These are phyloP conservation scores for Phyllosticta paracitricarpa DNA, from an alignment of 2,329 filamentous ascomycete genomes.

Conservation along the genomic window DNA sequence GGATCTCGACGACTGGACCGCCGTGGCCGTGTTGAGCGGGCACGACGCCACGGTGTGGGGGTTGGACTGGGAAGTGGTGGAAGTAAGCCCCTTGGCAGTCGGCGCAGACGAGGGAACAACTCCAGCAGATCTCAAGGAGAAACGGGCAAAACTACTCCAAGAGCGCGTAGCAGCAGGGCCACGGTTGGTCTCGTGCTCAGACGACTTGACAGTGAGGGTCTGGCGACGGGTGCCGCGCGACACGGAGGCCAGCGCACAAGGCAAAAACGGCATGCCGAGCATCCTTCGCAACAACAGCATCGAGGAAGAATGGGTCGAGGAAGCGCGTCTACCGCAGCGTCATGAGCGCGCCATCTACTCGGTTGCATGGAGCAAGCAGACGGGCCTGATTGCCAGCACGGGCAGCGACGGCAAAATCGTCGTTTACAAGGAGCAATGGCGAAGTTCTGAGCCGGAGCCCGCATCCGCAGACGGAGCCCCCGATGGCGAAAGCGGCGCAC, in stretches of 20 bases:
- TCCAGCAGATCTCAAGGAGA: constrained; percentile 18
- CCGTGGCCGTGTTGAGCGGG: constrained; percentile 69
- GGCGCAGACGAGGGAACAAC: constrained; percentile 14
- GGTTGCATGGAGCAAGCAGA: constrained; percentile 68
- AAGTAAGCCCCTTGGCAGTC: constrained; percentile 18
- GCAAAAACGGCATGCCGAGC: constrained; percentile 63
- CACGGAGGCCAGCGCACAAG: constrained; percentile 31
- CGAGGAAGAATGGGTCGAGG: constrained; percentile 76
- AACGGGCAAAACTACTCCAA: constrained; percentile 26
- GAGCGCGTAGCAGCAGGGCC: constrained; percentile 35
- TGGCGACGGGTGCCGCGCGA: constrained; percentile 60
- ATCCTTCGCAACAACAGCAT: constrained; percentile 66
- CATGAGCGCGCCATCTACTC: constrained; percentile 81
- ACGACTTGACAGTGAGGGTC: constrained; percentile 68
- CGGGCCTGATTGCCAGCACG: constrained; percentile 73
- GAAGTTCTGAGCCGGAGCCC: constrained; percentile 13
- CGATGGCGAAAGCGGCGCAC: constrained; percentile 14
- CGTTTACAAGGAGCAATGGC: constrained; percentile 60
- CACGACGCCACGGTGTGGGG: constrained; percentile 87
- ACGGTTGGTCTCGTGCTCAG: constrained; percentile 71
- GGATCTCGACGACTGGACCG: constrained; percentile 89
- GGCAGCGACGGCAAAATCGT: constrained; percentile 78
- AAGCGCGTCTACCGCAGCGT: constrained; percentile 59
- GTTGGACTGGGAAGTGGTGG: constrained; percentile 53
- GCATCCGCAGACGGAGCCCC: constrained; percentile 13